These are phyloP conservation scores for Naganishia friedmannii DNA, from an alignment of 768 basidiomycete genomes.

Conservation along the genomic window DNA sequence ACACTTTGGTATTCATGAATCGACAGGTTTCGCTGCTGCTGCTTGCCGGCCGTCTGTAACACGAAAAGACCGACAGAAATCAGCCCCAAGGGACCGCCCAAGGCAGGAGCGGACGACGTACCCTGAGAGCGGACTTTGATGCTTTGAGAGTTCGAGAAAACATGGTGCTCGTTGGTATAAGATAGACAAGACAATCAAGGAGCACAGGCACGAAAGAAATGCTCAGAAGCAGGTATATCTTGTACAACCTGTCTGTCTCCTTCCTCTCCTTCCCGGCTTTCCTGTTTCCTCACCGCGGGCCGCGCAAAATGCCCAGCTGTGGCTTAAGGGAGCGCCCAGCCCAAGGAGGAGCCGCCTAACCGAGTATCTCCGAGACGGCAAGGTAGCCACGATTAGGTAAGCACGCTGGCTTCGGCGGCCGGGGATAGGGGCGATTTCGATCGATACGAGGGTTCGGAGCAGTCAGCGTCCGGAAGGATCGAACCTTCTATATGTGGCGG, in stretches of 20 bases:
- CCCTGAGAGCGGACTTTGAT: conserved; percentile 24
- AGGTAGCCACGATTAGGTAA: conserved; percentile 1
- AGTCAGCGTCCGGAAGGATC: neutral
- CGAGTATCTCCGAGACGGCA: conserved; percentile 6
- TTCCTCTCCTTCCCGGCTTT: neutral
- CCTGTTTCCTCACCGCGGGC: neutral
- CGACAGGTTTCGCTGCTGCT: conserved; percentile 83
- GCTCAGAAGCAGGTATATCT: too few relatives aligned
- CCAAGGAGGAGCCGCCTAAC: neutral
- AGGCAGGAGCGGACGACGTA: neutral
- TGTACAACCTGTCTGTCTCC: too few relatives aligned
- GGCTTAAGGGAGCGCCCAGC: too few relatives aligned
- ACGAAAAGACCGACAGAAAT: neutral
- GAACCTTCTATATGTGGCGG: neutral
- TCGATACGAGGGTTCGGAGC: neutral
- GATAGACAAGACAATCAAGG: too few relatives aligned
- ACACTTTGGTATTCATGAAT: conserved; percentile 99
- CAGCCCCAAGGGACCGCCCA: neutral
- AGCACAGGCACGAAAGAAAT: neutral
- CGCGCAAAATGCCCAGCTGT: too few relatives aligned
- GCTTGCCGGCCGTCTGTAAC: conserved; percentile 20
- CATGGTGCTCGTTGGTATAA: conserved; percentile 13
- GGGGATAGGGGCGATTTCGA: neutral
- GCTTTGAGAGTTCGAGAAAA: conserved; percentile 28
- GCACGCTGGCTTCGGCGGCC: neutral